Base-by-base conservation (phyloP, 352 stramenopile genomes). In the Pythium pectinolyticum region DNA sequence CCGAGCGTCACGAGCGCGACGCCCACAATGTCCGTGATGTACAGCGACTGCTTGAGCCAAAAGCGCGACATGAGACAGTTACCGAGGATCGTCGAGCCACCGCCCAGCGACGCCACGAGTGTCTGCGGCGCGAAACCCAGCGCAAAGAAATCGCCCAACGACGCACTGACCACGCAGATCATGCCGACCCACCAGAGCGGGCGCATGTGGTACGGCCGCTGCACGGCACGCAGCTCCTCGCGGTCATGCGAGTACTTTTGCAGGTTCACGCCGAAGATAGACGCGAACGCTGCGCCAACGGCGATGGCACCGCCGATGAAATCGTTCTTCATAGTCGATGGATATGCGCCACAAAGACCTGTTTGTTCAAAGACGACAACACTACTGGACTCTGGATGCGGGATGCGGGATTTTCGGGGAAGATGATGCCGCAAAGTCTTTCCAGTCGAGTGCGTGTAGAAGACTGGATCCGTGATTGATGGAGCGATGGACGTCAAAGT, bases 211-310 rank as follows among this genome's bases (percentile, higher is more conserved):
- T 96, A 97, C 24, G 89, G 74, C n/a, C 86, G 78, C 46, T 68
- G 84, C 50, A 85, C 75, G 37, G 78, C 73, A 20, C 82, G 81
- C 56, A 77, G 61, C 50, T 89, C 87, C 61, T 97, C 89, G 63
- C 90, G 86, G 67, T 94, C 81, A 57, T 96, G 88, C 49, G 80
- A 93, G 62, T 95, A 94, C 73, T 97, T 97, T 69, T 97, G 88
- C 59, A 96, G 70, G 62, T 97, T 97, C 11, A 96, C 87, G 47
- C 89, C 89, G 40, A 97, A 91, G 77, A 95, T 97, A 60, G 87
- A 94, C 46, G 84, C 72, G 48, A 96, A 73, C 2, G 87, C 72
- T n/a, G 81, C 80, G 25, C 79, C 60, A 15, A 96, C 79, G 51
- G 81, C 83, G 63, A 97, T 87, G 31, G 74, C 67, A 34, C 84